Conservation (phyloP, 164 flowering plant genomes). For the Stephania japonica region DNA sequence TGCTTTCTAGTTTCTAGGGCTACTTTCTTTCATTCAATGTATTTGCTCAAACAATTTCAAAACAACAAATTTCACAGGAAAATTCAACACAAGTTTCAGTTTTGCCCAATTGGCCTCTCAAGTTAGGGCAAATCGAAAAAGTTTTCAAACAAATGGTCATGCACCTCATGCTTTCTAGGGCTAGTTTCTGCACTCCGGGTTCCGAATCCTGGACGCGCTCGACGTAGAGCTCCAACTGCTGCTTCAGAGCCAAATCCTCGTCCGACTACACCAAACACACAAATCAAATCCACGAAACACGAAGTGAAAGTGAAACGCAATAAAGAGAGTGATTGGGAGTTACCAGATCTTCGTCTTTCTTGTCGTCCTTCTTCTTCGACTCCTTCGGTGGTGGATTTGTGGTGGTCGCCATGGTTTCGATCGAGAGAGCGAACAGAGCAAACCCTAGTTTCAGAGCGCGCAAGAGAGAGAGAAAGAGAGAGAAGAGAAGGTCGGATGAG, state of each 20-base stretch:
- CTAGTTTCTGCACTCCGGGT: slow-evolving; percentile 75
- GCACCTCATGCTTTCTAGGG: slow-evolving; percentile 96
- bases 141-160: neutral
- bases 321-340: slow-evolving; percentile 14
- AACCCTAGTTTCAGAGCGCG: neutral
- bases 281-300: slow-evolving; percentile 4
- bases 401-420: neutral
- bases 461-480: too few species aligned
- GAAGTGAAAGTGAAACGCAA: neutral
- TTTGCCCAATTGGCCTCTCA: too few species aligned
- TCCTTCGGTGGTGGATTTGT: neutral
- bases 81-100: too few species aligned
- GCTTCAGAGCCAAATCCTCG: slow-evolving; percentile 92
- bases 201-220: slow-evolving; percentile 88
- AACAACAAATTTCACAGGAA: too few species aligned
- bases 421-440: neutral
- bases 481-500: too few species aligned
- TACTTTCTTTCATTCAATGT: too few species aligned
- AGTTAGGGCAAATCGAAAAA: neutral
- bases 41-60: too few species aligned
- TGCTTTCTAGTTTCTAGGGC: too few species aligned
- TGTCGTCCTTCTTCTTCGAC: slow-evolving; percentile 70
- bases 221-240: slow-evolving; percentile 89
- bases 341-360: slow-evolving; percentile 91
- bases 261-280: slow-evolving; percentile 58